A percentile compares a stretch with the other conserved stretches of the same genome.
phyloP scores from a whole-genome alignment of 352 stramenopile genomes.

The Phytophthora uliginosa region DNA sequence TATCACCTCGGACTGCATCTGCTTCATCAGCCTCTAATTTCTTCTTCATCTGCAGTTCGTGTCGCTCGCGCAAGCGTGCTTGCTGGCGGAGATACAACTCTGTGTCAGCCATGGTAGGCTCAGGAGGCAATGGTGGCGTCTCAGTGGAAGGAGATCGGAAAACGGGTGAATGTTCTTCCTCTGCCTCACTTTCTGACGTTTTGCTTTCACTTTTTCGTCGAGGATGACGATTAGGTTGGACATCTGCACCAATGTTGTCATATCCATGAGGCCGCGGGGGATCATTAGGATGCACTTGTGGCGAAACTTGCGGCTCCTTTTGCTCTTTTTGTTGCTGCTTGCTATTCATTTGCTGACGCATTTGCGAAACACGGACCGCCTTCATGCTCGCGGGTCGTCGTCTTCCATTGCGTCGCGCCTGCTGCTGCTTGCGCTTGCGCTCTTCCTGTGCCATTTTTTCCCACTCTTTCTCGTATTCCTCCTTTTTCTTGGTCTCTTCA shows the following conservation, averaged over 20 bases:
- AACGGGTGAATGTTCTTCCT: constrained; percentile 35
- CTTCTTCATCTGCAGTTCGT: constrained; percentile 87
- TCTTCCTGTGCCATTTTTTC: constrained; percentile 91
- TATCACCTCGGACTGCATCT: constrained; percentile 79
- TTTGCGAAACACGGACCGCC: constrained; percentile 84
- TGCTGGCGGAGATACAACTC: constrained; percentile 88
- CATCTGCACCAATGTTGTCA: constrained; percentile 39
- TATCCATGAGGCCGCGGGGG: constrained; percentile 36
- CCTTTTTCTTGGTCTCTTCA: constrained; percentile 80
- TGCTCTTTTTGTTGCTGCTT: constrained; percentile 68
- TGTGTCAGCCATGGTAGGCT: constrained; percentile 74
- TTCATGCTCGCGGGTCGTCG: constrained; percentile 86
- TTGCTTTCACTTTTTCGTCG: constrained; percentile 60
- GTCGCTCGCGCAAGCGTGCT: constrained; percentile 81
- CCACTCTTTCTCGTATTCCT: constrained; percentile 92
- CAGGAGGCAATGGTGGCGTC: constrained; percentile 70
- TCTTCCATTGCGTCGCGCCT: constrained; percentile 69
- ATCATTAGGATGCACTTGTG: constrained; percentile 32
- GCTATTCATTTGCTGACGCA: constrained; percentile 87
- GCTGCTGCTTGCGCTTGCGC: constrained; percentile 84
- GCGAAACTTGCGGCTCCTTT: constrained; percentile 21
- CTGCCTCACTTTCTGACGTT: constrained; percentile 70
- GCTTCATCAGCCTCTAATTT: constrained; percentile 84
- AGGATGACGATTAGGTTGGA: constrained; percentile 37
- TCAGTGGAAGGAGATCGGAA: constrained; percentile 28